Evolutionary conservation across 192 early-diverging fungal genomes (phyloP).

Genomic region (Coemansia sp.): DNA sequence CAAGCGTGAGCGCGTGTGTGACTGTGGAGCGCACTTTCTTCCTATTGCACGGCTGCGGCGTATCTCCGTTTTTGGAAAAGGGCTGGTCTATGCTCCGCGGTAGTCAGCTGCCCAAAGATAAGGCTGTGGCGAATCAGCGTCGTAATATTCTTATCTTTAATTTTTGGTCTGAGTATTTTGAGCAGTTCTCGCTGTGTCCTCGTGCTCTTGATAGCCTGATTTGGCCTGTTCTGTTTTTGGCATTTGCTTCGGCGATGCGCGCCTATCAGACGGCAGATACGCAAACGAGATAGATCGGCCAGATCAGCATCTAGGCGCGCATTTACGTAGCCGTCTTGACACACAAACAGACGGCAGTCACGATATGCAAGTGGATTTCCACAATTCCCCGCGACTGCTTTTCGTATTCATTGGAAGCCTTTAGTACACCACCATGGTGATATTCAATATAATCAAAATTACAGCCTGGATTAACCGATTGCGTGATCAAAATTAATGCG

Average conservation of each 20-base stretch:
- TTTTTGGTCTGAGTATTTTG: no score
- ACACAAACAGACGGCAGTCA: no score
- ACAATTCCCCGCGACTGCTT: no score
- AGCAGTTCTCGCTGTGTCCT: no score
- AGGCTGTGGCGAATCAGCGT: background rate
- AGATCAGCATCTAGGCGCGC: no score
- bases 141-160: background rate
- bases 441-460: no score
- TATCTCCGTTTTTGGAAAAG: background rate
- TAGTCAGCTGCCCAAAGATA: background rate
- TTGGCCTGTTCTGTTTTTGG: background rate
- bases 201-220: background rate
- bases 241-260: background rate
- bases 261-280: no score
- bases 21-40: constrained; percentile 1
- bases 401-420: no score
- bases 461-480: background rate
- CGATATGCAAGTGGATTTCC: no score
- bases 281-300: no score
- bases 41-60: background rate
- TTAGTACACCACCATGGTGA: no score
- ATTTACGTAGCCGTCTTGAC: no score
- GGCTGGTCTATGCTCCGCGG: background rate
- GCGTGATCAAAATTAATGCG: background rate
- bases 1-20: constrained; percentile 2